Conservation (phyloP, 2,329 filamentous ascomycete species). For the Aureobasidium subglaciale region DNA sequence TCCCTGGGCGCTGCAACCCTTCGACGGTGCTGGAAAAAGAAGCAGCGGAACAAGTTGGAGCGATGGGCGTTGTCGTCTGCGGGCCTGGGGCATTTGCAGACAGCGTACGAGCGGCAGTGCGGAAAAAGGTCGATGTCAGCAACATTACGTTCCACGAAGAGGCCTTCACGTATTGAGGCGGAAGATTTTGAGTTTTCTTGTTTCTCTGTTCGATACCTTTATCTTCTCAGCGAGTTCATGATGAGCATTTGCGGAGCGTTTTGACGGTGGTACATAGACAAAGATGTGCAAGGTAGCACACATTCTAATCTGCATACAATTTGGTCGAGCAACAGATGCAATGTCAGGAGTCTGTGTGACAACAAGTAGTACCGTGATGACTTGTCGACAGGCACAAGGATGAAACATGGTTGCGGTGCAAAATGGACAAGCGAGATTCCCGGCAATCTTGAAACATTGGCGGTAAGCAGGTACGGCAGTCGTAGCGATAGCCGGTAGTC, state of each 20-base stretch:
- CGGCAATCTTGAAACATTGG: neutral
- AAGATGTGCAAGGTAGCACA: neutral
- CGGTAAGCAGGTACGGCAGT: neutral
- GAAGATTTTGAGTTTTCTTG: neutral
- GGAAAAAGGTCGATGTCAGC: constrained; percentile 45
- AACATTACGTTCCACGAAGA: constrained; percentile 58
- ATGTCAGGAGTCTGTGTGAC: neutral
- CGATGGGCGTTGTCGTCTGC: constrained; percentile 56
- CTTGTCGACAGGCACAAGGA: neutral
- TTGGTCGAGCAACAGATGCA: neutral
- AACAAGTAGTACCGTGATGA: neutral
- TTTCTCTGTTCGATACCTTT: constrained; percentile 12
- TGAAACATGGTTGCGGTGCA: neutral
- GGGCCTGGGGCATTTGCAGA: constrained; percentile 58
- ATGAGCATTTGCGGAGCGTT: constrained; percentile 8
- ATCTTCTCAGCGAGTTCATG: neutral
- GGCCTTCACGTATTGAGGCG: constrained; percentile 53
- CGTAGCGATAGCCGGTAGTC: neutral
- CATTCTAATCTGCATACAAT: neutral
- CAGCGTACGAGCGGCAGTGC: constrained; percentile 49
- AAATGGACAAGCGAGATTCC: neutral
- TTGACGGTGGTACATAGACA: constrained; percentile 4
- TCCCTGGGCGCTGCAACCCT: constrained; percentile 51
- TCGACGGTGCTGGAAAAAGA: constrained; percentile 51
- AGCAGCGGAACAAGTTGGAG: constrained; percentile 48